Evolutionary conservation across 2,329 filamentous ascomycete genomes (phyloP).

Genomic region (Metarhizium sp.): DNA sequence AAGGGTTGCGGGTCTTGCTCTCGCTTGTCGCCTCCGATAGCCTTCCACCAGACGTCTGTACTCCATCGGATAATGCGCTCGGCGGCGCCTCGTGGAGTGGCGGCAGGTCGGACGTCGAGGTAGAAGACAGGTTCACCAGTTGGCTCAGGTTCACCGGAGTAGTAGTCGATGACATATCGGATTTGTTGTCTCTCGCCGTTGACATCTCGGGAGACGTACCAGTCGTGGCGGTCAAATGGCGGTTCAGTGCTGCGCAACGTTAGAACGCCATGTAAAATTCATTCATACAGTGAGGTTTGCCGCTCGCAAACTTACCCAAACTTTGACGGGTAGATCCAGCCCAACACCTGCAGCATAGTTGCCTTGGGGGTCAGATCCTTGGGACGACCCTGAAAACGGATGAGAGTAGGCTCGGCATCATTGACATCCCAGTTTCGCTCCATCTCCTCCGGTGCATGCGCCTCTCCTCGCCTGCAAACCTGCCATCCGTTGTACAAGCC

Average conservation of each 20-base stretch:
- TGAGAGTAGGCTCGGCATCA: conserved; percentile 57
- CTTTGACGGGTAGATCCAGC: conserved; percentile 66
- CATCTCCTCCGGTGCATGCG: conserved; percentile 38
- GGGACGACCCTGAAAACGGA: conserved; percentile 83
- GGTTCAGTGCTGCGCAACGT: conserved; percentile 53
- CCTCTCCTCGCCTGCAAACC: conserved; percentile 64
- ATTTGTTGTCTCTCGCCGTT: conserved; percentile 65
- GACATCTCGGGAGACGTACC: conserved; percentile 73
- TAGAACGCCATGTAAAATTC: not conserved
- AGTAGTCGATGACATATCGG: conserved; percentile 96
- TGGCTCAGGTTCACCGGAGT: conserved; percentile 71
- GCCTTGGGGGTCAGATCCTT: conserved; percentile 89
- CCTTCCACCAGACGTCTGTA: conserved; percentile 88
- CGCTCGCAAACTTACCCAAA: conserved; percentile 53
- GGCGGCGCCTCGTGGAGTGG: conserved; percentile 69
- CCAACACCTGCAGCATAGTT: conserved; percentile 70
- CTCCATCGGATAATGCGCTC: conserved; percentile 85
- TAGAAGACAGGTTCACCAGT: conserved; percentile 92
- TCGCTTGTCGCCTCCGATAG: conserved; percentile 61
- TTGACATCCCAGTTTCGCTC: conserved; percentile 44
- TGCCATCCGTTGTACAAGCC: conserved; percentile 67
- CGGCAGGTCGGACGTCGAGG: conserved; percentile 83
- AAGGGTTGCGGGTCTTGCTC: conserved; percentile 32
- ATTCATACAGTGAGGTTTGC: conserved; percentile 2
- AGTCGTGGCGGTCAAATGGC: conserved; percentile 95